Base-by-base conservation (phyloP, 768 basidiomycete species). In the Macrocybe gigantea region DNA sequence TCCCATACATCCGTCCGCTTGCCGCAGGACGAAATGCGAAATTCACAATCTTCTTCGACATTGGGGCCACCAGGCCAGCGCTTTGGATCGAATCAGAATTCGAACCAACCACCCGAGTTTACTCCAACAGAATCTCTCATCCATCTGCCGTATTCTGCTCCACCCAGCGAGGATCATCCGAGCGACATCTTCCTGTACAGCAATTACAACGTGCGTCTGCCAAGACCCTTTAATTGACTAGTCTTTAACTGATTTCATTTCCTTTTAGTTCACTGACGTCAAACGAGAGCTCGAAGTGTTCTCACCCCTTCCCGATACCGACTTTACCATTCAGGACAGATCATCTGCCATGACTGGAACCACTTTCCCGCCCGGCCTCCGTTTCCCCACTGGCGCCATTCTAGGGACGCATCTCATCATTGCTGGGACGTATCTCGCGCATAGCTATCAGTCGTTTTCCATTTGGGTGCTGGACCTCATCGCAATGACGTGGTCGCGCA, bases 361-460 rank as follows among this genome's bases (percentile, higher is more conserved):
- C 9, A 78, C 85, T 1, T 87, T 92, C 55, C 95, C 95, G 14
- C 95, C 96, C 0, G 95, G 95, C 9, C 80, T 98, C 38, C 86
- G 95, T 7, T 99, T 99, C 70, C 95, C 95, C 5, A 89, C 93
- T 0, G 95, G 94, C 13, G 91, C 92, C 32, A 83, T 97, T 51
- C 71, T 96, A 6, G 96, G 94, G 31, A 83, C 82, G 32, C 83
- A 93, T 63, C 79, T 99, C 61, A 87, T 99, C 64, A 85, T 98
- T 45, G 93, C 92, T 7, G 95, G 95, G 31, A 95, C 93, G 13
- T 96, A 96, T 61, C 85, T 99, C 49, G 92, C 94, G 1, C 89
- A 93, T 59, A 85, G 87, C 37, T 90, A 89, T 56, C 93, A 95
- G 59, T 91, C 90, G 29, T 99, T 93, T 65, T 93, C 93, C 7